A percentile compares a stretch with the other conserved stretches of the same genome.
These are phyloP conservation scores for Penicillium waksmanii DNA, from an alignment of 495 filamentous ascomycete species.

Conservation along the genomic window DNA sequence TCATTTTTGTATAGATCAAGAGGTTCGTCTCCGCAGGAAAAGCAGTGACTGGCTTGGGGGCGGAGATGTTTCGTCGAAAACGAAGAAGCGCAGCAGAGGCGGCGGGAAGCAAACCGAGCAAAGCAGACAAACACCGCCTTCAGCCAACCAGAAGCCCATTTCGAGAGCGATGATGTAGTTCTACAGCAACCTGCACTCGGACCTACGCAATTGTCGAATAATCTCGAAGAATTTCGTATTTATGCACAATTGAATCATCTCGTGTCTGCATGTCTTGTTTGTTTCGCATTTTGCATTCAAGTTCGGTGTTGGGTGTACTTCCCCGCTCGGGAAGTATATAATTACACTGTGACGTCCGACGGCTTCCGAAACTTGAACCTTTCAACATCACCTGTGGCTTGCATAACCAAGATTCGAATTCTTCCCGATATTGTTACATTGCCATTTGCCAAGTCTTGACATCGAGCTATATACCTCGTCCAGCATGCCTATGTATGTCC, in stretches of 20 bases:
- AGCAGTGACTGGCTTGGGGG: not conserved
- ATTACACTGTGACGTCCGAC: not conserved
- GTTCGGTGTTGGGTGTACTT: not conserved
- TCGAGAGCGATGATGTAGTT: slow-evolving; percentile 28
- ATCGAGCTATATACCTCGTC: not conserved
- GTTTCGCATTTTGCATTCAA: not conserved
- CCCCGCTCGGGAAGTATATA: slow-evolving; percentile 15
- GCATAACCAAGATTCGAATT: not conserved
- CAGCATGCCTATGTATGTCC: slow-evolving; percentile 35
- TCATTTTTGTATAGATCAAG: slow-evolving; percentile 36
- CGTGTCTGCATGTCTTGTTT: slow-evolving; percentile 1
- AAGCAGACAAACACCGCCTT: slow-evolving; percentile 38
- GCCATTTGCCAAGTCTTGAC: not conserved
- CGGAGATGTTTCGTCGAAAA: not conserved
- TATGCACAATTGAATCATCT: no score
- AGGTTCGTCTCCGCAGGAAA: not conserved
- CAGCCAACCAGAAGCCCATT: slow-evolving; percentile 24
- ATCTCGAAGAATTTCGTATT: not conserved
- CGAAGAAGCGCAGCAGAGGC: not conserved
- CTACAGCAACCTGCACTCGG: slow-evolving; percentile 6
- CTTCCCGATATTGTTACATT: not conserved
- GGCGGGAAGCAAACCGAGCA: slow-evolving; percentile 40
- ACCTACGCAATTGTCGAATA: slow-evolving; percentile 5
- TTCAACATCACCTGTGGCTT: not conserved
- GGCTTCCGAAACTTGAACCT: not conserved